Base-by-base conservation (phyloP, 441 rosid species). In the Adansonia madagascariensis region DNA sequence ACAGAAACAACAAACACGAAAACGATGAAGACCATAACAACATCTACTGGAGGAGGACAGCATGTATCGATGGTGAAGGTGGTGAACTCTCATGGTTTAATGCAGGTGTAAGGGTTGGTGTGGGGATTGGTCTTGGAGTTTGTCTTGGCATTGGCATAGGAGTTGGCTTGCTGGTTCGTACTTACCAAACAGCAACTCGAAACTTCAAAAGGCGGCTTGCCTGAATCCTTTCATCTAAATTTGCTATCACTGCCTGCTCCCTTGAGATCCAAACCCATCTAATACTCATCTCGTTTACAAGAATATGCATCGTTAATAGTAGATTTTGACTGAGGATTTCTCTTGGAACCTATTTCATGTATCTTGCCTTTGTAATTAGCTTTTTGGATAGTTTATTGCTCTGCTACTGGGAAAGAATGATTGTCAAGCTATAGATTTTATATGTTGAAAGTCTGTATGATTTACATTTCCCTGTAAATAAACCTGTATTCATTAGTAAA, bases 1-100 rank as follows among this genome's bases (percentile, higher is more conserved):
- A 89, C 84, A 78, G 83, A 78, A 82, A 82, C 73, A 85, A 83
- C 87, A 88, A 89, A 81, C 79, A 65, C 3, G 93, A 80, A 68
- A 78, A 80, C 15, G 87, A 84, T 31, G 94, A 89, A 82, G 87
- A 88, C 66, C 86, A 86, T 56, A 74, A 82, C 75, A 86, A 80
- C 76, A 81, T 90, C 88, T 87, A 91, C 83, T 87, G 95, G 97
- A 83, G 90, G 85, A 83, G 91, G 73, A 87, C 79, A 2, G 85
- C 84, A 59, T 86, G 81, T 62, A 80, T 87, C 77, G 94, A 88
- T 6, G 82, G 83, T 3, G 94, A 89, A 82, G 96, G 91, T 31
- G 96, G 97, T 6, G 96, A 92, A 81, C 90, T 94, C 63, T 89
- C 96, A 55, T 94, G 96, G 98, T 92, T 92, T 78, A 94, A 91